Evolutionary conservation across 805 yeast species (phyloP).

Genomic region (Saturnispora kantuleensis): DNA sequence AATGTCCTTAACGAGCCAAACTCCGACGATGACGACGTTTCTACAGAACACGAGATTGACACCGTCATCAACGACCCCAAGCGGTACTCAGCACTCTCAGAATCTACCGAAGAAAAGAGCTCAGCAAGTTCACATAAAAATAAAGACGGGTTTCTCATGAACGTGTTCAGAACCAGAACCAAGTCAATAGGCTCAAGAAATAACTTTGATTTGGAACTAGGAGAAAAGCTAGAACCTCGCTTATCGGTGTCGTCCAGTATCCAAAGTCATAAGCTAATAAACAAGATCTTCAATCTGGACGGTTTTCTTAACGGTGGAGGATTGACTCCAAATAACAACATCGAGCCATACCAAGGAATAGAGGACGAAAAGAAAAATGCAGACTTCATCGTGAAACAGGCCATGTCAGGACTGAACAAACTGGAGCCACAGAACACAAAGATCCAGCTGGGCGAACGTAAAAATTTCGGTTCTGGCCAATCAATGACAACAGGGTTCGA

Average conservation of each 20-base stretch:
- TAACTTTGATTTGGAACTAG: constrained; percentile 1
- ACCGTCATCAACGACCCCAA: background rate
- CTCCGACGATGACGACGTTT: constrained; percentile 19
- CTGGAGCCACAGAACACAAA: constrained; percentile 1
- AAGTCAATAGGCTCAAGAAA: constrained; percentile 7
- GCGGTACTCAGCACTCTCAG: background rate
- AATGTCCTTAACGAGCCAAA: constrained; percentile 4
- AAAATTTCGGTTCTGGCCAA: background rate
- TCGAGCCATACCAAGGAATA: constrained; percentile 2
- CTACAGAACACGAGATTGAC: constrained; percentile 17
- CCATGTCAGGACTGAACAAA: constrained; percentile 1
- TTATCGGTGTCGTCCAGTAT: background rate
- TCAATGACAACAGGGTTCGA: background rate
- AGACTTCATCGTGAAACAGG: constrained; percentile 32
- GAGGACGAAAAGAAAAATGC: constrained; percentile 44
- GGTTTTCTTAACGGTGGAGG: constrained; percentile 13
- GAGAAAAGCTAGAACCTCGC: background rate
- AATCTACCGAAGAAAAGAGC: background rate
- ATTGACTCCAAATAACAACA: constrained; percentile 8
- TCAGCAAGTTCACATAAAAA: constrained; percentile 1
- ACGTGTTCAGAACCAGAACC: constrained; percentile 9
- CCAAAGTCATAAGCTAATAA: constrained; percentile 6
- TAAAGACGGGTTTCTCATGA: background rate
- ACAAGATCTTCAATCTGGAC: constrained; percentile 11
- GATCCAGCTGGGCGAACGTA: constrained; percentile 1